Base-by-base conservation (phyloP, 805 yeast genomes). In the Metschnikowia amazonensis region DNA sequence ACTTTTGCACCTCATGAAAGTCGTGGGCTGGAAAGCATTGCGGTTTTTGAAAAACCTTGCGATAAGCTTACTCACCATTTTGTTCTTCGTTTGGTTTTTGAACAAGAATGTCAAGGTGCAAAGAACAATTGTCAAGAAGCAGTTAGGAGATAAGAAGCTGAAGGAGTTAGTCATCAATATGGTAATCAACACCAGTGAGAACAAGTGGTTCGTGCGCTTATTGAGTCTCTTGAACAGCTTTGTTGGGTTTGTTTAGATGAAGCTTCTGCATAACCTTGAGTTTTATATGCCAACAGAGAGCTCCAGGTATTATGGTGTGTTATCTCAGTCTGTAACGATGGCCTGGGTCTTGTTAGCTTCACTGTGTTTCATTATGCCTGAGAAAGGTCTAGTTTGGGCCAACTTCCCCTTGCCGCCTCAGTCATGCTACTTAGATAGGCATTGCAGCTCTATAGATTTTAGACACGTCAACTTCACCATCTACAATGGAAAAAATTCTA, bases 231-330 rank as follows among this genome's bases (percentile, higher is more conserved):
- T 71, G 30, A 70, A 70, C 55, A 62, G 69, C 36, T 67, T 69
- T 57, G 72, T 71, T 10, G 75, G 75, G 5, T 70, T 71, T 58
- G 73, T 69, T 23, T 53, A n/a, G n/a, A n/a, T n/a, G n/a, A n/a
- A 28, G 25, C 25, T 21, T n/a, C 1, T 36, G 25, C 11, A 14
- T 14, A 13, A 11, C n/a, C 24, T 17, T 11, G 34, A 23, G 40
- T 44, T 47, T 47, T 47, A 47, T 45, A 41, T 47, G 50, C 32
- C 47, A 47, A 43, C 47, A 44, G 16, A 31, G 20, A 17, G 32
- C 32, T 30, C 23, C 17, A 17, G 13, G n/a, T 5, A 33, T 18
- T 28, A 20, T 27, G n/a, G 17, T 37, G 28, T 35, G 18, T 35
- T 23, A 20, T n/a, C 28, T 14, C 14, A 7, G 38, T 16, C 38